Evolutionary conservation across 257 asterid species (phyloP).

Genomic region (Cruciata laevipes): DNA sequence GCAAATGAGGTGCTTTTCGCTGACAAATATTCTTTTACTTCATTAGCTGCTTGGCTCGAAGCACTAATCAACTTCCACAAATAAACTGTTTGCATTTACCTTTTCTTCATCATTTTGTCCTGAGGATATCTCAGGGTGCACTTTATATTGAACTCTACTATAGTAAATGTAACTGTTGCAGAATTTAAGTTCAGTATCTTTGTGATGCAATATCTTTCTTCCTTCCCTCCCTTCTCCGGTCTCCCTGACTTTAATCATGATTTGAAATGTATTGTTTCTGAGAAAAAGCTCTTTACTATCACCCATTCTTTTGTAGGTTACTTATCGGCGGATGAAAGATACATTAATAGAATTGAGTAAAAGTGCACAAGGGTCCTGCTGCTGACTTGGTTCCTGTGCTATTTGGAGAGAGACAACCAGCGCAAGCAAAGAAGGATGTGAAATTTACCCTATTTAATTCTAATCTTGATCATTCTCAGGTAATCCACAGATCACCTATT

Average conservation of each 20-base stretch:
- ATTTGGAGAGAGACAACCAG: slow-evolving; percentile 79
- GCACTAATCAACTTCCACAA: background rate
- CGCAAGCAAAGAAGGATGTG: slow-evolving; percentile 56
- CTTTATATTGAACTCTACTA: background rate
- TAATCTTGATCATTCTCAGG: slow-evolving; percentile 94
- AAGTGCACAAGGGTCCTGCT: slow-evolving; percentile 83
- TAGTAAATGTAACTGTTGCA: background rate
- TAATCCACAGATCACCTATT: slow-evolving; percentile 19
- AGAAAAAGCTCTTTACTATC: slow-evolving; percentile 4
- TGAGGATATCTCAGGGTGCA: background rate
- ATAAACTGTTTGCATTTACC: background rate
- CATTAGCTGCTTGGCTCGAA: background rate
- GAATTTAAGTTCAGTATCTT: background rate
- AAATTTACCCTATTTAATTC: slow-evolving; percentile 58
- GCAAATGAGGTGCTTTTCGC: slow-evolving; percentile 74
- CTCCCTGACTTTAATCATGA: background rate
- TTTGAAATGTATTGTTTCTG: background rate
- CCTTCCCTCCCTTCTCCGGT: background rate
- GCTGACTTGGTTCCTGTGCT: slow-evolving; percentile 85
- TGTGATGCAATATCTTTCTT: background rate
- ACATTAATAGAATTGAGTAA: slow-evolving; percentile 77
- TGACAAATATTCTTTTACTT: slow-evolving; percentile 5
- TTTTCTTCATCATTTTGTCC: background rate
- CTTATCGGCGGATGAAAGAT: slow-evolving; percentile 89
- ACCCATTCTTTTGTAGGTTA: slow-evolving; percentile 50